Evolutionary conservation across 225 moss, liverwort and hornwort species (phyloP).

Genomic region (Marchantia polymorpha): DNA sequence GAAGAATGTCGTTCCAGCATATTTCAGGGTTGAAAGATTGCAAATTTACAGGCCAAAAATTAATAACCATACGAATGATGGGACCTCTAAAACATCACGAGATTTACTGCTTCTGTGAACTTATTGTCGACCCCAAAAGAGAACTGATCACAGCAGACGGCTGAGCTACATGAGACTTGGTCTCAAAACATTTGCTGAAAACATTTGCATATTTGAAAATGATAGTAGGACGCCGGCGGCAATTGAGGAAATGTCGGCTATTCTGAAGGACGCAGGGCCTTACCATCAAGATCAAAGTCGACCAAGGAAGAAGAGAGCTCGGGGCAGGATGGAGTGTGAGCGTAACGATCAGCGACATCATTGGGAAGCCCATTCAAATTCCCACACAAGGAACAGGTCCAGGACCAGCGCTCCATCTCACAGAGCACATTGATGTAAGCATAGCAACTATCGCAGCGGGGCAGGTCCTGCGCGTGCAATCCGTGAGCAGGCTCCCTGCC

Average conservation of each 20-base stretch:
- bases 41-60: too few relatives aligned
- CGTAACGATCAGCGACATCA: conserved; percentile 56
- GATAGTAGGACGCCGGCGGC: not conserved
- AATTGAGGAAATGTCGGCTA: not conserved
- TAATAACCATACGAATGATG: not conserved
- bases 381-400: conserved; percentile 88
- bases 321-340: conserved; percentile 41
- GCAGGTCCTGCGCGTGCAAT: conserved; percentile 60
- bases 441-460: conserved; percentile 94
- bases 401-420: conserved; percentile 81
- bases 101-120: not conserved
- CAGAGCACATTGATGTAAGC: conserved; percentile 88
- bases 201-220: not conserved
- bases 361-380: conserved; percentile 69
- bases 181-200: not conserved
- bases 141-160: not conserved
- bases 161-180: not conserved
- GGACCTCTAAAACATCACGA: not conserved
- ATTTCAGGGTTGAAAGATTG: too few relatives aligned
- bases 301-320: conserved; percentile 68
- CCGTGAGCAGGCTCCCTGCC: conserved; percentile 61
- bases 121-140: not conserved
- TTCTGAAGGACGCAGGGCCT: not conserved
- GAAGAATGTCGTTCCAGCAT: too few relatives aligned
- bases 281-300: conserved; percentile 86